A percentile compares a stretch with the other conserved stretches of the same genome.
Conservation (phyloP, 2,329 filamentous ascomycete genomes). For the Sporothrix euskadiensis region DNA sequence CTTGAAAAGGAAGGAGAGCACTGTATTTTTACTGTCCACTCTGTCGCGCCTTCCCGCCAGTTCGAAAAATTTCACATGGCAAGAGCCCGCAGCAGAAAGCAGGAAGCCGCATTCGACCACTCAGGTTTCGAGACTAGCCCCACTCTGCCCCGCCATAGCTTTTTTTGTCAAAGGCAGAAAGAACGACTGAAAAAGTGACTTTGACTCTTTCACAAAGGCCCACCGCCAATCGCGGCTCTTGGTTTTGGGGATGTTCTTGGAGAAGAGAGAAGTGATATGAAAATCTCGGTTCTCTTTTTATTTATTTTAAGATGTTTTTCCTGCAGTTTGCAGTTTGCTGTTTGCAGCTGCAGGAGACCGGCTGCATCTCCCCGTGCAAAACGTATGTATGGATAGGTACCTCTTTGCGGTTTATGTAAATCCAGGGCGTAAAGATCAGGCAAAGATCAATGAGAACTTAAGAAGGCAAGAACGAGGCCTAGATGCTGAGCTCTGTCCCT, state of each 20-base stretch:
- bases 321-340: neutral
- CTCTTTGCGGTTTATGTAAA: neutral
- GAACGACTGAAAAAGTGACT: neutral
- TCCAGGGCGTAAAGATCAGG: neutral
- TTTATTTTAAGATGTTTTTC: neutral
- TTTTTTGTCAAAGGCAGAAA: neutral
- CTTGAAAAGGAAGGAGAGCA: neutral
- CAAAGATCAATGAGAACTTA: neutral
- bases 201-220: neutral
- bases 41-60: neutral
- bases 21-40: neutral
- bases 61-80: conserved; percentile 24
- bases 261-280: neutral
- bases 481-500: neutral
- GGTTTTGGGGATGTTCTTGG: neutral
- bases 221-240: conserved; percentile 26
- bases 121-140: neutral
- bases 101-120: neutral
- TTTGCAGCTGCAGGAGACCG: neutral
- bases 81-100: conserved; percentile 11
- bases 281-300: neutral
- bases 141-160: conserved; percentile 29
- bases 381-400: neutral
- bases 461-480: neutral
- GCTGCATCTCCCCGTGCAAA: neutral